Base-by-base conservation (phyloP, 148 eudicot species). In the Silene uniflora region DNA sequence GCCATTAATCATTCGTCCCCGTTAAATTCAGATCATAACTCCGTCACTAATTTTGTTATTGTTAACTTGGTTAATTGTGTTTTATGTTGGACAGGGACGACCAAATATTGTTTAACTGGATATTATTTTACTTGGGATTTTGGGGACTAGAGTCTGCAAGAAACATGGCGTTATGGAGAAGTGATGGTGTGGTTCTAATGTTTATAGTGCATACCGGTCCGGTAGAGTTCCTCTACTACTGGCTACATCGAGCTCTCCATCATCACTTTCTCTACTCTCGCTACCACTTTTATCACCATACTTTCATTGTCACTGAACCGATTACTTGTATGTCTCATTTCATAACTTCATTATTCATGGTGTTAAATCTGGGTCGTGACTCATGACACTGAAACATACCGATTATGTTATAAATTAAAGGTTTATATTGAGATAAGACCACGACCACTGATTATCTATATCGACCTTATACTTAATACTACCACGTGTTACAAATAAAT, bases 281-380 rank as follows among this genome's bases (percentile, higher is more conserved):
- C 81, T 88, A 88, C 76, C 91, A 88, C 75, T 88, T 87, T 61
- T 87, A 86, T 71, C 89, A 88, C 83, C 91, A 88, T 65, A 84
- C 91, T 65, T 88, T 87, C 70, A 82, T 88, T 23, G 91, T 88
- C 75, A 88, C 91, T 16, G 91, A 88, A 78, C 91, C 91, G 24
- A 84, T 88, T 52, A 79, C 89, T 27, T 84, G 91, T 88, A 79
- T 76, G 87, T 73, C 17, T 52, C 56, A 14, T 16, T 11, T 39
- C 44, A 39, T 35, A 5, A 16, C 2, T 35, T 2, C 2, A 27
- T 27, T 4, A 35, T 35, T 13, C 13, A 6, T 4, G 25, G 8
- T 21, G 2, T 21, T 6, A 8, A n/a, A 60, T 21, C 22, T 21
- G 1, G 63, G 25, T 2, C 54, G 54, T 21, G 11, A 8, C 19